Conservation (phyloP, 2,329 filamentous ascomycete genomes). For the Botrytis elliptica region DNA sequence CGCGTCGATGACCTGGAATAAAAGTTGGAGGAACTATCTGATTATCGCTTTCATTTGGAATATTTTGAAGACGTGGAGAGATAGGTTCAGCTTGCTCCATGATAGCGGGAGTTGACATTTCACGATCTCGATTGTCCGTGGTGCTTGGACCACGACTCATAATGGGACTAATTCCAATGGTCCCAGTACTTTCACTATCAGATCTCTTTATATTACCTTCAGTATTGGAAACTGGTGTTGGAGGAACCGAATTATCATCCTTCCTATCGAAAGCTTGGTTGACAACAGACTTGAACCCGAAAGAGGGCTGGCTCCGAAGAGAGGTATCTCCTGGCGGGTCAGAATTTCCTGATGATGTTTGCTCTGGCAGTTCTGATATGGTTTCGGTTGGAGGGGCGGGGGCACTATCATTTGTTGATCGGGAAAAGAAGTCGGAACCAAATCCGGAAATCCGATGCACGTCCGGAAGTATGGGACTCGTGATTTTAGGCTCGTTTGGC, state of each 20-base stretch:
- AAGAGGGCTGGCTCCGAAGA: conserved; percentile 52
- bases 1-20: conserved; percentile 54
- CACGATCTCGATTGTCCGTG: conserved; percentile 40
- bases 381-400: conserved; percentile 9
- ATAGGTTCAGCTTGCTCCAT: conserved; percentile 47
- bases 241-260: conserved; percentile 51
- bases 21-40: conserved; percentile 40
- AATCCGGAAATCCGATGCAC: conserved; percentile 60
- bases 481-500: conserved; percentile 40
- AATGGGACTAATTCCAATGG: conserved; percentile 58
- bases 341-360: neutral
- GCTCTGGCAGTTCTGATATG: conserved; percentile 1
- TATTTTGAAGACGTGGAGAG: conserved; percentile 25
- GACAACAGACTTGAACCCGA: conserved; percentile 59
- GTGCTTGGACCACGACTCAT: conserved; percentile 54
- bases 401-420: conserved; percentile 24
- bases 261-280: conserved; percentile 62
- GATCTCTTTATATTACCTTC: conserved; percentile 54
- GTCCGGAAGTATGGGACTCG: conserved; percentile 58
- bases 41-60: conserved; percentile 21
- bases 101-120: conserved; percentile 51
- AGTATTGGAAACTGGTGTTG: conserved; percentile 49
- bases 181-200: conserved; percentile 58
- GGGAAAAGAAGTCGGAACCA: conserved; percentile 56
- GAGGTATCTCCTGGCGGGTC: conserved; percentile 26